These are phyloP conservation scores for Protomyces macrosporus DNA, from an alignment of 1,139 yeast genomes.

Conservation along the genomic window DNA sequence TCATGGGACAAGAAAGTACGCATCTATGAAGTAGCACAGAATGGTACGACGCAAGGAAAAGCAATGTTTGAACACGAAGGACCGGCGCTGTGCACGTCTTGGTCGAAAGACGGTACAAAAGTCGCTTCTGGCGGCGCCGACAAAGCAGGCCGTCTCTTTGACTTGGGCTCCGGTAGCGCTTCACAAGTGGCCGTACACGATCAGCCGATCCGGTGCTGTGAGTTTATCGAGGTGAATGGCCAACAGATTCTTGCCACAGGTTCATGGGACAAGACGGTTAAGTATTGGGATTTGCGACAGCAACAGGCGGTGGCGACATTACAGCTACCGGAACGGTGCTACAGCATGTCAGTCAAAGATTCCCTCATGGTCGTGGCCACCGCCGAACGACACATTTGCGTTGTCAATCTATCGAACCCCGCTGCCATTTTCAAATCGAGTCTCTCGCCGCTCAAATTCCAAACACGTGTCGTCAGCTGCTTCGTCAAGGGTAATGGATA, in stretches of 20 bases:
- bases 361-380: slow-evolving; percentile 84
- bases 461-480: slow-evolving; percentile 76
- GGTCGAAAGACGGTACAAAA: slow-evolving; percentile 82
- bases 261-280: slow-evolving; percentile 93
- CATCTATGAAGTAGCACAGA: slow-evolving; percentile 75
- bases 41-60: slow-evolving; percentile 71
- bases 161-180: slow-evolving; percentile 72
- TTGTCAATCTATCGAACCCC: slow-evolving; percentile 73
- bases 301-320: slow-evolving; percentile 80
- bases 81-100: slow-evolving; percentile 76
- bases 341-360: slow-evolving; percentile 78
- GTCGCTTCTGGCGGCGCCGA: slow-evolving; percentile 92
- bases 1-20: slow-evolving; percentile 97
- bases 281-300: slow-evolving; percentile 89
- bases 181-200: slow-evolving; percentile 85
- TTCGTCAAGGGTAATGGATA: slow-evolving; percentile 87
- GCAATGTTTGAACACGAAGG: slow-evolving; percentile 87
- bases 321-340: slow-evolving; percentile 82
- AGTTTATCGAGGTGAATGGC: slow-evolving; percentile 70
- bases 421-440: slow-evolving; percentile 69
- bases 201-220: slow-evolving; percentile 67
- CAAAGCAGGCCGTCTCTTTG: slow-evolving; percentile 78
- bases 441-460: slow-evolving; percentile 84
- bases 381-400: slow-evolving; percentile 77
- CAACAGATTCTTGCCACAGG: slow-evolving; percentile 80